Evolutionary conservation across 2,329 filamentous ascomycete genomes (phyloP).

Genomic region (Aureobasidium subglaciale): DNA sequence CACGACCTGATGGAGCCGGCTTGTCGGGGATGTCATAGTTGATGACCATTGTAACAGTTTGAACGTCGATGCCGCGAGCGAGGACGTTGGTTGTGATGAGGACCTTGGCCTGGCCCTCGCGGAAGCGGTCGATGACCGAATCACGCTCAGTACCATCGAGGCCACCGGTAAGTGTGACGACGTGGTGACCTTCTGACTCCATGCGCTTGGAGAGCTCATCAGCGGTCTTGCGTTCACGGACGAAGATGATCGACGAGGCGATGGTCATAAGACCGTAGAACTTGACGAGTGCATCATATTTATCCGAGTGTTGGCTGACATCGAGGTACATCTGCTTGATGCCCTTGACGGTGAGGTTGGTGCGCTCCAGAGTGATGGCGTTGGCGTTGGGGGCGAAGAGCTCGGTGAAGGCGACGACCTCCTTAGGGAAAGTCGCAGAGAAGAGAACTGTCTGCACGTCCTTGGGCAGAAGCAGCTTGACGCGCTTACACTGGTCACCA

Average conservation of each 20-base stretch:
- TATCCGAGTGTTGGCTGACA: conserved; percentile 71
- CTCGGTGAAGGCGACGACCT: conserved; percentile 76
- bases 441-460: conserved; percentile 85
- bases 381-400: conserved; percentile 82
- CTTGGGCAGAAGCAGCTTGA: conserved; percentile 71
- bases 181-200: conserved; percentile 81
- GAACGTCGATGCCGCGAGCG: conserved; percentile 86
- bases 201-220: conserved; percentile 79
- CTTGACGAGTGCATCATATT: conserved; percentile 82
- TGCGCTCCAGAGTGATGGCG: conserved; percentile 74
- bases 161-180: conserved; percentile 81
- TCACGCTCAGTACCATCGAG: conserved; percentile 82
- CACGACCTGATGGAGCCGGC: conserved; percentile 42
- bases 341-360: conserved; percentile 90
- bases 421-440: conserved; percentile 85
- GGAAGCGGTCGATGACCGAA: conserved; percentile 76
- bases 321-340: conserved; percentile 99
- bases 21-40: conserved; percentile 67
- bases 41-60: conserved; percentile 94
- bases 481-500: conserved; percentile 87
- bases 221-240: conserved; percentile 84
- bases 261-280: conserved; percentile 96
- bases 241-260: conserved; percentile 96
- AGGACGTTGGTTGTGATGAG: conserved; percentile 97
- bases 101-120: conserved; percentile 81